Base-by-base conservation (phyloP, 176 grass and related monocot genomes). In the Ananas comosus region DNA sequence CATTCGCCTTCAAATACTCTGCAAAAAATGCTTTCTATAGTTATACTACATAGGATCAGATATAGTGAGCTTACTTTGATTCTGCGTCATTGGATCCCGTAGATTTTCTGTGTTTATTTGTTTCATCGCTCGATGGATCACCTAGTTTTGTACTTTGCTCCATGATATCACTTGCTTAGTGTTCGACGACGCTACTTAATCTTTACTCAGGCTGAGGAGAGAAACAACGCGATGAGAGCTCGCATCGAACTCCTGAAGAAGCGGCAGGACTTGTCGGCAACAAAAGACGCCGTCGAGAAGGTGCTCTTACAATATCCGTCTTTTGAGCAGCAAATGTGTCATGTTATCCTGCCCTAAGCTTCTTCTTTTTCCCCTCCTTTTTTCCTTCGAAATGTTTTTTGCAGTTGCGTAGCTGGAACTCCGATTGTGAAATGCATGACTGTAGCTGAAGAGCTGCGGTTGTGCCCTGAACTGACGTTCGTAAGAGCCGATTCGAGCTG, bases 121-220 rank as follows among this genome's bases (percentile, higher is more conserved):
- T 27, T 2, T 27, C 25, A 27, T 27, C 25, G 25, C 25, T 27
- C 25, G 2, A 42, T 42, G 33, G 33, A 42, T 42, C 33, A 42
- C 16, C 21, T 18, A 21, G 7, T 21, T 16, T 17, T 59, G 19
- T 17, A 59, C 7, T 56, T 59, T 59, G 54, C 19, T 59, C 53
- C 53, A 57, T n/a, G 18, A 58, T 8, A n/a, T 6, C 5, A 61
- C 17, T 9, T 61, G n/a, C 16, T 72, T 79, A 61, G 51, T 70
- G 3, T 13, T 79, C 51, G 54, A 16, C n/a, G 51, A 13, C 25
- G 25, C 25, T 27, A 27, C 25, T 27, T 27, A 2, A 27, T 27
- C 24, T 78, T 70, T 54, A 27, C 12, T 51, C 73, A 87, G 88
- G 76, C 66, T 52, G 78, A 87, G 79, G 75, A 84, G 81, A 75